phyloP scores from a whole-genome alignment of 1,284 basidiomycete species.

The Mycena sp. region DNA sequence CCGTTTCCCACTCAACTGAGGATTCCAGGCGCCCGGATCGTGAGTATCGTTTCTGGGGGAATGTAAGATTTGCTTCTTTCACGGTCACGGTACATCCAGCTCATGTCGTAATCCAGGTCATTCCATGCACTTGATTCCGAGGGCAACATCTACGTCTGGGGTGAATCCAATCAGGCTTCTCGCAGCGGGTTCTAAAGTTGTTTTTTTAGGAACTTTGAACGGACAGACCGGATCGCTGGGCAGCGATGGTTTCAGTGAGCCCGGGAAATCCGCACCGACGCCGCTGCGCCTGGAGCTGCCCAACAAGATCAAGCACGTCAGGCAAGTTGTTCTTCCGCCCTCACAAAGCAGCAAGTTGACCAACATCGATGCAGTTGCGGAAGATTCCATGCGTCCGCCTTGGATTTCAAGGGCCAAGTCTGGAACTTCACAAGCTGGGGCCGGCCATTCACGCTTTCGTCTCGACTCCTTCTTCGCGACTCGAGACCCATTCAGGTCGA shows the following conservation, averaged over 20 bases:
- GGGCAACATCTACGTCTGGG: slow-evolving; percentile 87
- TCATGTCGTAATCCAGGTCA: slow-evolving; percentile 60
- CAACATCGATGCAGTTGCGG: slow-evolving; percentile 66
- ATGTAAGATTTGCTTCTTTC: slow-evolving; percentile 63
- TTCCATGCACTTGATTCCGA: slow-evolving; percentile 83
- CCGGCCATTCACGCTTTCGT: slow-evolving; percentile 72
- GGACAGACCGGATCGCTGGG: slow-evolving; percentile 55
- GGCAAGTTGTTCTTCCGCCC: slow-evolving; percentile 52
- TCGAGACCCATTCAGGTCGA: slow-evolving; percentile 75
- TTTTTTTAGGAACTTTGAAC: slow-evolving; percentile 68
- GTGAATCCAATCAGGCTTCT: slow-evolving; percentile 51
- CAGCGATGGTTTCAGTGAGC: slow-evolving; percentile 67
- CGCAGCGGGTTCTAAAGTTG: slow-evolving; percentile 14
- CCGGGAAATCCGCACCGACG: slow-evolving; percentile 58
- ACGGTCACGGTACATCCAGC: neutral
- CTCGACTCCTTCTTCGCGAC: slow-evolving; percentile 55
- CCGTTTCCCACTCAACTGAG: slow-evolving; percentile 72
- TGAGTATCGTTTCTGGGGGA: slow-evolving; percentile 82
- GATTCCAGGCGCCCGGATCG: slow-evolving; percentile 72
- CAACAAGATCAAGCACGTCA: slow-evolving; percentile 65
- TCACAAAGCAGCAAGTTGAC: slow-evolving; percentile 13
- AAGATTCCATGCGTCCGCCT: slow-evolving; percentile 73
- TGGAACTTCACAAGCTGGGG: slow-evolving; percentile 84
- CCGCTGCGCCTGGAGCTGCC: slow-evolving; percentile 73
- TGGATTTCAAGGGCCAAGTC: slow-evolving; percentile 68